Percentiles rank a stretch among this genome's conserved stretches.
Conservation (phyloP, 75 land plant genomes). For the Chamaecyparis obtusa region DNA sequence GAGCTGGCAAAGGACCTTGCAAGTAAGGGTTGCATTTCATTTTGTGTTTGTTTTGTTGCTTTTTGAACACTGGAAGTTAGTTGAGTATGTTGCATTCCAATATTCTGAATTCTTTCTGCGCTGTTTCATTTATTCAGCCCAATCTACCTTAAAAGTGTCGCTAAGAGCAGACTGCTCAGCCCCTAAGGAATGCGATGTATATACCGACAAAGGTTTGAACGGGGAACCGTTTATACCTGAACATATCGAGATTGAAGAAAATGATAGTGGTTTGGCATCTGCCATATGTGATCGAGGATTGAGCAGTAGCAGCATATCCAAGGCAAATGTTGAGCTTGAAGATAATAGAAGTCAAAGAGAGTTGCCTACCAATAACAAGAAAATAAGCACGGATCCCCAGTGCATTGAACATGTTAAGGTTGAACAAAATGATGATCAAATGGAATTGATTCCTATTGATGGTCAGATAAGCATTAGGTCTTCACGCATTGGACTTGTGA, state of each 20-base stretch:
- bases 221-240: not conserved
- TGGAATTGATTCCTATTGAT: not conserved
- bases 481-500: not conserved
- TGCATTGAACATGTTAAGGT: not conserved
- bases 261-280: not conserved
- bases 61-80: not conserved
- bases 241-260: not conserved
- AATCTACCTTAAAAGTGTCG: not conserved
- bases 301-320: not conserved
- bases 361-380: not conserved
- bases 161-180: not conserved
- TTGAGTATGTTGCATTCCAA: not conserved
- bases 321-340: not conserved
- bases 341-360: not conserved
- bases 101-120: not conserved
- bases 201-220: not conserved
- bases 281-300: not conserved
- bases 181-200: not conserved
- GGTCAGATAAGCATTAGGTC: not conserved
- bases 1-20: conserved; percentile 18
- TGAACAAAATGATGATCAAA: not conserved
- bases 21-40: conserved; percentile 6
- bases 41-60: not conserved
- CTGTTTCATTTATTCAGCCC: not conserved
- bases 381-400: not conserved